phyloP scores from a whole-genome alignment of 2,329 filamentous ascomycete genomes.

The Epichloe gansuensis region DNA sequence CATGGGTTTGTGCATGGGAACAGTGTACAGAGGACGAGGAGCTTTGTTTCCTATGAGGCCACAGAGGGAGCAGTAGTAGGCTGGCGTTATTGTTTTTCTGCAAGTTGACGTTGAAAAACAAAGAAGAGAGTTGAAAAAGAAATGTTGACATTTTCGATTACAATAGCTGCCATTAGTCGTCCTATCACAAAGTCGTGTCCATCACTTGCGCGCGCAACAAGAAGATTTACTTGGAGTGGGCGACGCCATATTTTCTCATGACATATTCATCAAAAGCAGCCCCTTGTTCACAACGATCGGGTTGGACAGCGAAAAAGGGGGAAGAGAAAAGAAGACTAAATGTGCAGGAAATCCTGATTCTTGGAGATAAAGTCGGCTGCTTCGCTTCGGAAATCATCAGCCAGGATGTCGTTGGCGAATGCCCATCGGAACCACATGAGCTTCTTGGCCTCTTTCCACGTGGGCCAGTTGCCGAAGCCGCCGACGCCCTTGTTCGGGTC shows the following conservation, averaged over 20 bases:
- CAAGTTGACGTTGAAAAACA: not conserved
- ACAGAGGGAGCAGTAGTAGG: not conserved
- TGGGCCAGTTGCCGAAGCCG: constrained; percentile 27
- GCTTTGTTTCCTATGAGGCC: constrained; percentile 9
- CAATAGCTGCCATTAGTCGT: no score
- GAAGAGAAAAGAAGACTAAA: constrained; percentile 9
- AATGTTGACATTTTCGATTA: no score
- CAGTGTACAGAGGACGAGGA: constrained; percentile 4
- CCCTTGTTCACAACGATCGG: no score
- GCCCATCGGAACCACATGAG: constrained; percentile 35
- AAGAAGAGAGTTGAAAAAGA: not conserved
- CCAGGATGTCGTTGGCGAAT: constrained; percentile 17
- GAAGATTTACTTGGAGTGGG: no score
- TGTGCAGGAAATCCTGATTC: constrained; percentile 14
- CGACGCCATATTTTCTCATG: not conserved
- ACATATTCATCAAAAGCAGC: not conserved
- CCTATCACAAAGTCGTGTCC: no score
- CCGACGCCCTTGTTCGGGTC: constrained; percentile 51
- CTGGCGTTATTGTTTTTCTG: no score
- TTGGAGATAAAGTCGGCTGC: constrained; percentile 16
- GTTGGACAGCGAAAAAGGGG: no score
- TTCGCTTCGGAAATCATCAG: constrained; percentile 26
- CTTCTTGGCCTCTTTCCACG: constrained; percentile 31
- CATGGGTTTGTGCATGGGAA: not conserved
- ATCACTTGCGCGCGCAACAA: no score